phyloP scores from a whole-genome alignment of 306 rosid genomes.

The Amphicarpaea edgeworthii region DNA sequence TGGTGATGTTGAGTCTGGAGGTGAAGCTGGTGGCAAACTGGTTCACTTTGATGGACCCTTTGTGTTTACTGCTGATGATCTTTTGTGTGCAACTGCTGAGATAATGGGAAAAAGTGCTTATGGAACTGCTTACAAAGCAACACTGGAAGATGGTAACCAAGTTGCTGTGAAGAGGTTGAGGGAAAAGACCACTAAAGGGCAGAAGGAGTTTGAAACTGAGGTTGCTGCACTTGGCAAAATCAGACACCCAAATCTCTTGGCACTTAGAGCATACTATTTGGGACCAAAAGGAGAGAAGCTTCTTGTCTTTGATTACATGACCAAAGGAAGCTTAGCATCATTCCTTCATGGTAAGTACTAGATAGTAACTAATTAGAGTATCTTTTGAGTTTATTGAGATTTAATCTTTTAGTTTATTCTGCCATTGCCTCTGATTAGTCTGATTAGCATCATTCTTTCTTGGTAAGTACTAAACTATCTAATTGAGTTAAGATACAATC shows the following conservation, averaged over 20 bases:
- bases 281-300: conserved; percentile 72
- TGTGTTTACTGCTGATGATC: conserved; percentile 89
- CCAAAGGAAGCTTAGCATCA: conserved; percentile 87
- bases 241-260: conserved; percentile 73
- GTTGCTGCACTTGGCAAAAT: conserved; percentile 83
- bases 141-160: conserved; percentile 82
- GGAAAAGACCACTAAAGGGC: conserved; percentile 85
- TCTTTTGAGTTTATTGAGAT: not conserved
- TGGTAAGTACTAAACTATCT: conserved; percentile 54
- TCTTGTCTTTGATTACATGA: conserved; percentile 87
- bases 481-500: not conserved
- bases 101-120: conserved; percentile 90
- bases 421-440: not conserved
- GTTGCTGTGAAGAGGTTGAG: conserved; percentile 94
- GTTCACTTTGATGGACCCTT: conserved; percentile 96
- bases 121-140: conserved; percentile 93
- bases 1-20: conserved; percentile 67
- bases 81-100: conserved; percentile 91
- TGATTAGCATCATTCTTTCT: conserved; percentile 78
- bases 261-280: conserved; percentile 87
- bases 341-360: conserved; percentile 83
- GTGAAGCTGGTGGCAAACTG: conserved; percentile 73
- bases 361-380: not conserved
- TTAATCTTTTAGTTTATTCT: not conserved
- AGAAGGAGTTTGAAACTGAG: conserved; percentile 82